A percentile compares a stretch with the other conserved stretches of the same genome.
These are phyloP conservation scores for Asterophora lycoperdoides DNA, from an alignment of 768 basidiomycete species.

Conservation along the genomic window DNA sequence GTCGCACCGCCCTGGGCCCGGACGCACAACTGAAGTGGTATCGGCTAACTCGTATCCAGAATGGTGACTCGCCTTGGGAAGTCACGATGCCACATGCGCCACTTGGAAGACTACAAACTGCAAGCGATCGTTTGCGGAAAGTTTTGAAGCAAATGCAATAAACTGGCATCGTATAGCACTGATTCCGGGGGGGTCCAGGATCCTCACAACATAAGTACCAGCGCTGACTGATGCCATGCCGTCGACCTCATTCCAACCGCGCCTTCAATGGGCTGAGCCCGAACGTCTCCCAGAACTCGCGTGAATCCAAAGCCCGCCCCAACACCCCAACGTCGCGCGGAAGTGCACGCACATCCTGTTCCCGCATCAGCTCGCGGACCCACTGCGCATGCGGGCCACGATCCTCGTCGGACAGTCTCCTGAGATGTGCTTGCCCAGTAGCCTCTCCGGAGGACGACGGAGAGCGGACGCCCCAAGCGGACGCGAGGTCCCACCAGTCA, in stretches of 20 bases:
- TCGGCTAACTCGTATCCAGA: too few relatives aligned
- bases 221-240: too few relatives aligned
- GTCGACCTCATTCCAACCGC: constrained; percentile 22
- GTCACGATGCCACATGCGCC: too few relatives aligned
- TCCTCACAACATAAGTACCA: too few relatives aligned
- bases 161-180: too few relatives aligned
- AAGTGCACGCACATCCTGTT: constrained; percentile 43
- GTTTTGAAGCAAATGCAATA: too few relatives aligned
- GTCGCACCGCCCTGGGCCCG: too few relatives aligned
- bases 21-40: too few relatives aligned
- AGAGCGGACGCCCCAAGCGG: constrained; percentile 40
- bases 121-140: too few relatives aligned
- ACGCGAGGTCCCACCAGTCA: constrained; percentile 67
- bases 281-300: constrained; percentile 57
- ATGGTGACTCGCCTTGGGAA: too few relatives aligned
- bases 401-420: constrained; percentile 11
- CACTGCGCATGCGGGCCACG: constrained; percentile 42
- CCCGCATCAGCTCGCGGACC: constrained; percentile 57
- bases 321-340: constrained; percentile 47
- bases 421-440: background rate
- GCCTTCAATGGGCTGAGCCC: constrained; percentile 38
- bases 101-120: too few relatives aligned
- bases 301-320: constrained; percentile 53
- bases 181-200: too few relatives aligned
- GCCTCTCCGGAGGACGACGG: background rate